Percentiles rank a stretch among this genome's conserved stretches.
These are phyloP conservation scores for Candida pseudoviswanathii DNA, from an alignment of 1,139 yeast genomes.

Conservation along the genomic window DNA sequence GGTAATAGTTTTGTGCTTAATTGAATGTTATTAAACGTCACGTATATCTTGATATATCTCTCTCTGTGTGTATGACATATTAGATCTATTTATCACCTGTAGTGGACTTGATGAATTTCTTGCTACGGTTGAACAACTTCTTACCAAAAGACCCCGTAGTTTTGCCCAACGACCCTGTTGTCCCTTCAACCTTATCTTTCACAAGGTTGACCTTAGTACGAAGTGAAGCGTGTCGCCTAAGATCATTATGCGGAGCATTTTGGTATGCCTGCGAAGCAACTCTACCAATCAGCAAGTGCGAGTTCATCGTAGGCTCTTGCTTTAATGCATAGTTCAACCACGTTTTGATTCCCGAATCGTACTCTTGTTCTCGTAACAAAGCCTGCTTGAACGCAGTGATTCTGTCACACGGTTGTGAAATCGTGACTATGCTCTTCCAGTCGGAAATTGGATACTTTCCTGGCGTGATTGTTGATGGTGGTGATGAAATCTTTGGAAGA, in stretches of 20 bases:
- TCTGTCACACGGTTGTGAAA: conserved; percentile 46
- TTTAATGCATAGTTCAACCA: conserved; percentile 49
- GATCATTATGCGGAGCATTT: conserved; percentile 48
- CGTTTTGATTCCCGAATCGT: conserved; percentile 48
- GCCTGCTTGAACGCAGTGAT: conserved; percentile 46
- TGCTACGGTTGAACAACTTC: conserved; percentile 43
- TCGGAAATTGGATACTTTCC: conserved; percentile 38
- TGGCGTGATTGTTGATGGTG: conserved; percentile 8
- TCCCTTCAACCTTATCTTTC: conserved; percentile 46
- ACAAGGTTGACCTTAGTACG: conserved; percentile 47
- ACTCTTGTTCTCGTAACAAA: conserved; percentile 37
- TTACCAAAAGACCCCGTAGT: conserved; percentile 48
- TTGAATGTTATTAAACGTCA: not conserved
- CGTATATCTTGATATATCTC: not conserved
- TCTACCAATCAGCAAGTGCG: conserved; percentile 46
- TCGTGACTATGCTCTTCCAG: conserved; percentile 47
- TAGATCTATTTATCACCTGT: conserved; percentile 16
- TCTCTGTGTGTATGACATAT: too few relatives aligned
- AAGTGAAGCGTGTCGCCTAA: conserved; percentile 44
- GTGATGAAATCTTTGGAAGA: conserved; percentile 1
- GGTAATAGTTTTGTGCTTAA: not conserved
- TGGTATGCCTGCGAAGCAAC: conserved; percentile 50
- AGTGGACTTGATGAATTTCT: conserved; percentile 33
- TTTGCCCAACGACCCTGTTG: conserved; percentile 25
- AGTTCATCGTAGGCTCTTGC: conserved; percentile 26